Evolutionary conservation across 371 early-diverging fungal genomes (phyloP), one percentile per base, ranked within the genome.

Genomic region (Rhizopus sp.): DNA sequence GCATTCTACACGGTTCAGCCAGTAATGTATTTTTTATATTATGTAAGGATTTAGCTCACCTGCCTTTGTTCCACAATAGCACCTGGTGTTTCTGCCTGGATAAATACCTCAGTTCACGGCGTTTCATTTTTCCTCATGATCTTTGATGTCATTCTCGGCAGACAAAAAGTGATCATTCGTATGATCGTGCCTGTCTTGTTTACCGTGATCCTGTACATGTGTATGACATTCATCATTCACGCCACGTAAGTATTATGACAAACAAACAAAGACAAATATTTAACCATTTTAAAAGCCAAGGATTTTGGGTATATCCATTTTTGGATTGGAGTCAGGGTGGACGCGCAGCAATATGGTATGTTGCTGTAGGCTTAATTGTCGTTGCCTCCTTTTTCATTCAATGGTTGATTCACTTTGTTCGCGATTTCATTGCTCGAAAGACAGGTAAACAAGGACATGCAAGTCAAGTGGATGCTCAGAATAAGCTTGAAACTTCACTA

Each of bases 251-350:
- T 37, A 29, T 10, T 10, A 47, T 8, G 4, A 10, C 32, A 17
- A 5, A 37, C 40, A 10, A 17, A 32, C 23, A 34, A 4, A 47
- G n/a, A 42, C 12, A 1, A 39, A 30, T 2, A 37, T 49, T 34
- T 5, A 23, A 23, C 23, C 23, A 23, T 40, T 15, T 16, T 12
- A 15, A 34, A 53, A 77, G 78, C 7, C 50, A 60, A 8, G 55
- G 62, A 0, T 55, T 38, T 10, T 84, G 85, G 81, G 79, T 81
- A 0, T 82, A 84, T 62, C 71, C 80, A 0, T 82, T 84, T 54
- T 53, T 84, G 45, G 55, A 80, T 47, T 84, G 85, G 82, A 46
- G 55, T 13, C 73, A 75, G 45, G 85, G 85, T 1, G 57, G 68
- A 0, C 66, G 56, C 3, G 70, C 73, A 6, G 78, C 73, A 2